Percentiles rank a stretch among this genome's conserved stretches.
These are phyloP conservation scores for Hymenoscyphus fraxineus DNA, from an alignment of 2,329 filamentous ascomycete genomes.

Conservation along the genomic window DNA sequence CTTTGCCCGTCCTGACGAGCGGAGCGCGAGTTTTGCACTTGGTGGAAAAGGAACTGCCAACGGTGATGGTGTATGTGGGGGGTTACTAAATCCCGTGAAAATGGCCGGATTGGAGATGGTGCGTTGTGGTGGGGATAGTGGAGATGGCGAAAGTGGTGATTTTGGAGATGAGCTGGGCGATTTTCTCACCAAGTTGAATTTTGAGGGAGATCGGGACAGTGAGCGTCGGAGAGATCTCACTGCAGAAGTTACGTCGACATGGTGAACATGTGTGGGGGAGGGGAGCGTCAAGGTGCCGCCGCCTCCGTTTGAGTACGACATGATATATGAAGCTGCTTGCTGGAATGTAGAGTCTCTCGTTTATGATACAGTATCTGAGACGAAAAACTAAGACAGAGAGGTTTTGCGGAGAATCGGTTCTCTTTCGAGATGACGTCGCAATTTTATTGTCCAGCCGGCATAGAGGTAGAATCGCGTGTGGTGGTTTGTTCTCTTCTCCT, in stretches of 20 bases:
- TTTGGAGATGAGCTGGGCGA: constrained; percentile 44
- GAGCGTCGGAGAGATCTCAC: constrained; percentile 83
- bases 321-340: constrained; percentile 33
- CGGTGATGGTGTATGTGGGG: constrained; percentile 46
- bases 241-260: constrained; percentile 76
- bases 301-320: constrained; percentile 54
- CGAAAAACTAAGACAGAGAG: constrained; percentile 6
- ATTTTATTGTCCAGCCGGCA: constrained; percentile 22
- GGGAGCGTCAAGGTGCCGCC: constrained; percentile 77
- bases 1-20: constrained; percentile 59
- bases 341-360: constrained; percentile 28
- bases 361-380: constrained; percentile 18
- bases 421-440: constrained; percentile 13
- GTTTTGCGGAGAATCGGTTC: constrained; percentile 4
- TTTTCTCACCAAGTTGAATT: constrained; percentile 63
- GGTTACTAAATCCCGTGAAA: constrained; percentile 25
- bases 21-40: constrained; percentile 62
- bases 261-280: constrained; percentile 78
- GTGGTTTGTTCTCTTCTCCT: constrained; percentile 2
- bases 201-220: constrained; percentile 89
- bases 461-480: constrained; percentile 13
- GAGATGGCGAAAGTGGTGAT: constrained; percentile 56
- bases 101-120: constrained; percentile 49
- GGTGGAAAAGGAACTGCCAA: constrained; percentile 63
- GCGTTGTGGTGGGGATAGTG: constrained; percentile 45